Base-by-base conservation (phyloP, 2,329 filamentous ascomycete genomes). In the Parastagonospora nodorum region DNA sequence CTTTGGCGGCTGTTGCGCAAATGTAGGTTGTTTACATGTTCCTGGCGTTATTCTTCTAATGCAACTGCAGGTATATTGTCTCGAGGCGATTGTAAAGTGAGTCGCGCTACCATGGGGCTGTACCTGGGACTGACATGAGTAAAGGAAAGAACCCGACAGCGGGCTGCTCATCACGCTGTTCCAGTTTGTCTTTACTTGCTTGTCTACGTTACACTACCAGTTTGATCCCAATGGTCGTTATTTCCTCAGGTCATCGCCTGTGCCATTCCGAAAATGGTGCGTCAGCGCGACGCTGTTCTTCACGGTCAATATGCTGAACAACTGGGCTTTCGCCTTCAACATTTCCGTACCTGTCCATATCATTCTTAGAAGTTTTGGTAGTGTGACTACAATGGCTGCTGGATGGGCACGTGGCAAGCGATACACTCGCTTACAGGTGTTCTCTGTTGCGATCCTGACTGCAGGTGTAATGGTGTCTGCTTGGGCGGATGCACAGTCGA, bases 301-400 rank as follows among this genome's bases (percentile, higher is more conserved):
- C 72, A 84, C 84, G 55, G 94, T 99, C 75, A 99, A 97, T 66
- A 85, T 97, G 50, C 78, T 99, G 68, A 99, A 99, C 77, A 99
- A 99, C 67, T 93, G 93, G 80, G 94, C 93, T 6, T 99, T 99
- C 74, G 92, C 91, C 56, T 99, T 97, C 77, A 87, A 92, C 63
- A 97, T 99, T 49, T 96, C 92, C 6, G 91, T 99, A 0, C 94
- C 94, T 1, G 86, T 99, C 42, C 94, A 99, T 70, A 99, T 99
- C 64, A 97, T 99, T 60, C 80, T 99, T 28, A 86, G 94, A 45
- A 97, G 92, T 42, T 96, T 93, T 42, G 94, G 94, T 12, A 96
- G 92, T 64, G 95, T 97, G 55, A 95, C 92, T 4, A 97, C 94
- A 8, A 96, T 99, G 85, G 76, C 87, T 12, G 90, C 93, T n/a